A percentile compares a stretch with the other conserved stretches of the same genome.
These are phyloP conservation scores for Syzygium grande DNA, from an alignment of 345 rosid species.

Conservation along the genomic window DNA sequence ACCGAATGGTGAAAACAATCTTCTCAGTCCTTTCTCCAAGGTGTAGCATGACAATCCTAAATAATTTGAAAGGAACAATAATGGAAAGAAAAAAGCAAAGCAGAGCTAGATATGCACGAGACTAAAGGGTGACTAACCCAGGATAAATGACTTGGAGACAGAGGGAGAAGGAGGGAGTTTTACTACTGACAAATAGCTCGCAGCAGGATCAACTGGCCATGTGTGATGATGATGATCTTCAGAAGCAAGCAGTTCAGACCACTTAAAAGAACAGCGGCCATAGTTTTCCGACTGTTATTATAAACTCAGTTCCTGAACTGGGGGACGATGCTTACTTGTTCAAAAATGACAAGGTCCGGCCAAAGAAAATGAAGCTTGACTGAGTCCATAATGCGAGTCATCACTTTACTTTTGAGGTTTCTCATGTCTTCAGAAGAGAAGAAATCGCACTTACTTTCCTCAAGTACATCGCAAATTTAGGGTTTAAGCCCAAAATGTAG, in stretches of 20 bases:
- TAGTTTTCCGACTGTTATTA: neutral
- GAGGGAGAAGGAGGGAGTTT: neutral
- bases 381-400: neutral
- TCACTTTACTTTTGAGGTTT: neutral
- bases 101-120: neutral
- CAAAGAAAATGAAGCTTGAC: neutral
- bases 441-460: neutral
- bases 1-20: constrained; percentile 35
- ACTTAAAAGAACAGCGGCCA: neutral
- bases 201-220: constrained; percentile 26
- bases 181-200: constrained; percentile 45
- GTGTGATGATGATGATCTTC: neutral
- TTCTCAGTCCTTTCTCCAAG: constrained; percentile 11
- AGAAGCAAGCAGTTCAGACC: neutral
- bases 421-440: neutral
- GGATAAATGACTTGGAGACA: neutral
- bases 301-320: neutral
- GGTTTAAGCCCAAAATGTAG: neutral
- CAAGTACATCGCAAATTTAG: neutral
- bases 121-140: neutral
- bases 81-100: neutral
- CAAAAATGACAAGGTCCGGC: neutral
- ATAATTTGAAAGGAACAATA: neutral
- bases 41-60: constrained; percentile 27
- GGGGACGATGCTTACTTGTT: neutral